phyloP scores from a whole-genome alignment of 108 stramenopile genomes.

The Skeletonema tropicum region DNA sequence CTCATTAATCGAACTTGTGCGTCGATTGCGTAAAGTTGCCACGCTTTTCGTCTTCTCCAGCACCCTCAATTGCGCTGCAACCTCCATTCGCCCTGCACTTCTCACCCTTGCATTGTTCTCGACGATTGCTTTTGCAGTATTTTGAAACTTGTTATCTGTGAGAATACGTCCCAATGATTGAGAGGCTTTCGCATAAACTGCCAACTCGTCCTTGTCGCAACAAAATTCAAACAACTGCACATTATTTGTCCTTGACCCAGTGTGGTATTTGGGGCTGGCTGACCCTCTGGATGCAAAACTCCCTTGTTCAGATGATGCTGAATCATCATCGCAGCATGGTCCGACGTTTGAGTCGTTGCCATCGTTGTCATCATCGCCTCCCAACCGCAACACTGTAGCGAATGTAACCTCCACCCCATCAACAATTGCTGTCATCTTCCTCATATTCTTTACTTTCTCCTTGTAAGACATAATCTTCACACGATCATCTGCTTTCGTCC shows the following conservation, averaged over 20 bases:
- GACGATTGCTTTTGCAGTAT: neutral
- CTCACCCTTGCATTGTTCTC: conserved; percentile 5
- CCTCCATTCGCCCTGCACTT: conserved; percentile 14
- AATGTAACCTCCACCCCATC: conserved; percentile 11
- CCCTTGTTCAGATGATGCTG: neutral
- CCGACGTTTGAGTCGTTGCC: neutral
- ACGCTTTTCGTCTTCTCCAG: conserved; percentile 1
- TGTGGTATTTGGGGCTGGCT: neutral
- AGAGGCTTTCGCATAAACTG: conserved; percentile 11
- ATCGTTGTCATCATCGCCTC: neutral
- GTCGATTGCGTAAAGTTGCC: neutral
- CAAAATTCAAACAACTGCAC: conserved; percentile 12
- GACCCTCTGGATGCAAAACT: neutral
- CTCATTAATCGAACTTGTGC: neutral
- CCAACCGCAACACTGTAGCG: conserved; percentile 2
- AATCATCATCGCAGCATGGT: neutral
- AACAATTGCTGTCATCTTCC: conserved; percentile 6
- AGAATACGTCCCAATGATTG: conserved; percentile 1
- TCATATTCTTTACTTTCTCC: conserved; percentile 17
- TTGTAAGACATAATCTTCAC: conserved; percentile 7
- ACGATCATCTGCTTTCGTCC: neutral
- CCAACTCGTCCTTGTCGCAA: conserved; percentile 9
- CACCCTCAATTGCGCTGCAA: conserved; percentile 8
- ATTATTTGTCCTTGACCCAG: neutral
- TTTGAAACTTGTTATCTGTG: conserved; percentile 11